Conservation (phyloP, 768 basidiomycete species). For the Boletus reticuloceps region DNA sequence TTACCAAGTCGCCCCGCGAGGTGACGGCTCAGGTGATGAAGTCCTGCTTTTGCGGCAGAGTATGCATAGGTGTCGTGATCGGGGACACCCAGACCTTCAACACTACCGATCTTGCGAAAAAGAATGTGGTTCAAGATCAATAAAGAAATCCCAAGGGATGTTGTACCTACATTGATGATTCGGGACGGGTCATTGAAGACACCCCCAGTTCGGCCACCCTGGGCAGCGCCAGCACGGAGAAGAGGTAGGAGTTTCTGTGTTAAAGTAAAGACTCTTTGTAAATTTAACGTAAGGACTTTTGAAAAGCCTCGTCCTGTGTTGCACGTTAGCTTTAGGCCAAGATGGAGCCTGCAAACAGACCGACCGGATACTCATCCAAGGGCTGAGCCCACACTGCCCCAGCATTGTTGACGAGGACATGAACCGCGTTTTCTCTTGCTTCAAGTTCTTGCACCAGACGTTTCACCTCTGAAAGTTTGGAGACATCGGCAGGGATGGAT, state of each 20-base stretch:
- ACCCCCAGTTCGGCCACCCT: conserved; percentile 36
- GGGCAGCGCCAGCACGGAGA: conserved; percentile 44
- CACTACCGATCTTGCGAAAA: conserved; percentile 51
- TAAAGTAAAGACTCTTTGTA: conserved; percentile 62
- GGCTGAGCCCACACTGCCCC: conserved; percentile 55
- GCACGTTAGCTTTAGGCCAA: not conserved
- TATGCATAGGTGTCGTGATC: conserved; percentile 64
- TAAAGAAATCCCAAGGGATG: not conserved
- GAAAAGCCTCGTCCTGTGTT: conserved; percentile 50
- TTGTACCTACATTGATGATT: conserved; percentile 53
- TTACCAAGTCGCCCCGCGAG: conserved; percentile 54
- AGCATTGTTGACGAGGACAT: conserved; percentile 65
- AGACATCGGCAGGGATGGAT: conserved; percentile 52
- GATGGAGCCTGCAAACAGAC: conserved; percentile 3
- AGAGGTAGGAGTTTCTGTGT: conserved; percentile 61
- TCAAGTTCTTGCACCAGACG: conserved; percentile 49
- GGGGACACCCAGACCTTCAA: conserved; percentile 55
- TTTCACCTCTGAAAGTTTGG: conserved; percentile 52
- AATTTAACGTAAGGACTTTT: conserved; percentile 60
- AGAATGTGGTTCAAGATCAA: not conserved
- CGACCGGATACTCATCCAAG: conserved; percentile 46
- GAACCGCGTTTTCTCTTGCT: conserved; percentile 49
- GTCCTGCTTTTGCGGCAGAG: conserved; percentile 59
- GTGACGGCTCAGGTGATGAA: conserved; percentile 58
- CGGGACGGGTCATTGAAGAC: conserved; percentile 47